These are phyloP conservation scores for Balansia obtecta DNA, from an alignment of 2,329 filamentous ascomycete species.

Conservation along the genomic window DNA sequence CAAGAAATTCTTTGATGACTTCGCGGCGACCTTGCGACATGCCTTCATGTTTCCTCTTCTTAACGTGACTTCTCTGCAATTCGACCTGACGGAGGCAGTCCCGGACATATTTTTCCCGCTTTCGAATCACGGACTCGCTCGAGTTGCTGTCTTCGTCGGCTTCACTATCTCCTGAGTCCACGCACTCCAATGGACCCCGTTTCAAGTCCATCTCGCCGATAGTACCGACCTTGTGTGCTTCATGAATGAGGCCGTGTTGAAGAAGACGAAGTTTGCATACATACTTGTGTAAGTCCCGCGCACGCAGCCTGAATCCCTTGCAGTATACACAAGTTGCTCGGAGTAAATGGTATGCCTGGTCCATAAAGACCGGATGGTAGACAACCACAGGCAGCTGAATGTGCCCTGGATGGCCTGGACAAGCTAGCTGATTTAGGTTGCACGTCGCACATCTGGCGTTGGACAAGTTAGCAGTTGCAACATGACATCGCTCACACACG, in stretches of 20 bases:
- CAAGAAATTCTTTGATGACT: conserved; percentile 72
- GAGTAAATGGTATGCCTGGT: conserved; percentile 75
- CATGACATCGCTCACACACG: background rate
- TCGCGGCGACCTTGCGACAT: conserved; percentile 63
- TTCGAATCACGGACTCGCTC: conserved; percentile 40
- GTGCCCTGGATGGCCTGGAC: conserved; percentile 87
- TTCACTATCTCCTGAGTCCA: conserved; percentile 30
- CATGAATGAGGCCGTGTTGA: conserved; percentile 62
- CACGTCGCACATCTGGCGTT: conserved; percentile 73
- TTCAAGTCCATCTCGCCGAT: conserved; percentile 29
- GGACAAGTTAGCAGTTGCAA: background rate
- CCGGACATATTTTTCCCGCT: conserved; percentile 57
- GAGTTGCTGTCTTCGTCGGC: conserved; percentile 52
- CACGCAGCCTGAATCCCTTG: conserved; percentile 67
- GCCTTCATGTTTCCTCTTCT: conserved; percentile 68
- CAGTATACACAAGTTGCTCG: conserved; percentile 87
- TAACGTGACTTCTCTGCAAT: conserved; percentile 31
- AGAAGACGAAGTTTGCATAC: conserved; percentile 76
- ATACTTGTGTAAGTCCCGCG: conserved; percentile 64
- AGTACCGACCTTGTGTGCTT: conserved; percentile 47
- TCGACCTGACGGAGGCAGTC: conserved; percentile 52
- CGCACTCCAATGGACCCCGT: too few relatives aligned
- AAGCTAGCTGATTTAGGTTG: conserved; percentile 67
- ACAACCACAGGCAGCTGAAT: conserved; percentile 88
- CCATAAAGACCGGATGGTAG: conserved; percentile 95